Conservation (phyloP, 495 filamentous ascomycete species). For the Talaromyces trachyspermus region DNA sequence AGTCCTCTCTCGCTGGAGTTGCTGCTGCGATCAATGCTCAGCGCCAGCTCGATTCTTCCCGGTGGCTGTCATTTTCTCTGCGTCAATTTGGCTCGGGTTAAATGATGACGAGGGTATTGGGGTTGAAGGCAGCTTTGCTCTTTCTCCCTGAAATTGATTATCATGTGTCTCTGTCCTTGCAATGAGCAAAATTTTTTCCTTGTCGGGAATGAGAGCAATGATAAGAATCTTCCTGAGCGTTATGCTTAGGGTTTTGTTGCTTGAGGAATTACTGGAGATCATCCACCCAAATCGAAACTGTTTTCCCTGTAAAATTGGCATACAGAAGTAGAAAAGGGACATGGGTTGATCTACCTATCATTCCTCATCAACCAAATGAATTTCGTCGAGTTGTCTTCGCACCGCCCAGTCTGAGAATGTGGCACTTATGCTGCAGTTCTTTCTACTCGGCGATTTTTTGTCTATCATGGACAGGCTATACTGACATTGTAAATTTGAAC, state of each 20-base stretch:
- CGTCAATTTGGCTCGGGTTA: too few species aligned
- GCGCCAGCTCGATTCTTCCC: slow-evolving; percentile 80
- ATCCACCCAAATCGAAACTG: slow-evolving; percentile 11
- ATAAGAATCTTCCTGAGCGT: slow-evolving; percentile 52
- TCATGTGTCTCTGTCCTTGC: slow-evolving; percentile 34
- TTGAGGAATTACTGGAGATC: slow-evolving; percentile 41
- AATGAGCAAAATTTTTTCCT: not conserved
- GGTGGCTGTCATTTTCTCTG: slow-evolving; percentile 41
- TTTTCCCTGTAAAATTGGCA: slow-evolving; percentile 25
- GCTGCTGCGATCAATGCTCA: slow-evolving; percentile 37
- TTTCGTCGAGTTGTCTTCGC: slow-evolving; percentile 64
- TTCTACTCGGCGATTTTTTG: slow-evolving; percentile 71
- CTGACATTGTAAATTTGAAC: slow-evolving; percentile 50
- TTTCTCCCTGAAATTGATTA: slow-evolving; percentile 84
- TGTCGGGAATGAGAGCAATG: too few species aligned
- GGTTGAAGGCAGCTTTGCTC: slow-evolving; percentile 51
- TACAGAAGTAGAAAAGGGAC: slow-evolving; percentile 19
- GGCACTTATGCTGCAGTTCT: slow-evolving; percentile 83
- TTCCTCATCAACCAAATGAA: slow-evolving; percentile 70
- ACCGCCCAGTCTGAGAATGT: slow-evolving; percentile 74
- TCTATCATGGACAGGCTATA: slow-evolving; percentile 60
- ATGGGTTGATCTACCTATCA: slow-evolving; percentile 8
- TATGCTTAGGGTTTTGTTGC: slow-evolving; percentile 71
- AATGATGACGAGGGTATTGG: slow-evolving; percentile 65
- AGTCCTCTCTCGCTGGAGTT: slow-evolving; percentile 73